These are phyloP conservation scores for Antrodiella citrinella DNA, from an alignment of 768 basidiomycete genomes.

Conservation along the genomic window DNA sequence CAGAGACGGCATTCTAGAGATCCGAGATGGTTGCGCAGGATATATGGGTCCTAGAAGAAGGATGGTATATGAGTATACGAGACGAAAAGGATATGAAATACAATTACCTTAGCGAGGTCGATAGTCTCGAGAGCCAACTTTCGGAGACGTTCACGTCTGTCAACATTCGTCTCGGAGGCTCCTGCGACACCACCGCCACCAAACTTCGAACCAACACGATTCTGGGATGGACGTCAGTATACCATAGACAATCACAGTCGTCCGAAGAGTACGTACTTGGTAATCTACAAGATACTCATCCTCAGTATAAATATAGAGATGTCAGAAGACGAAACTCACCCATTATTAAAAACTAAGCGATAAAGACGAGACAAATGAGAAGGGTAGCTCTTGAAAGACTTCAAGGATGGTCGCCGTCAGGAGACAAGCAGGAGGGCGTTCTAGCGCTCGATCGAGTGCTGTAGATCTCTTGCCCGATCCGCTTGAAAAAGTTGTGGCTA, in stretches of 20 bases:
- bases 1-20: slow-evolving; percentile 98
- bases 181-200: slow-evolving; percentile 95
- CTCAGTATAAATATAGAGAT: neutral
- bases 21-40: slow-evolving; percentile 96
- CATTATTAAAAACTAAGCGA: too few relatives aligned
- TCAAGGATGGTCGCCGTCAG: neutral
- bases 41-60: slow-evolving; percentile 81
- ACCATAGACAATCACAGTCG: too few relatives aligned
- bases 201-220: slow-evolving; percentile 93
- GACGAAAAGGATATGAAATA: slow-evolving; percentile 14
- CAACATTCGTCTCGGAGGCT: slow-evolving; percentile 90
- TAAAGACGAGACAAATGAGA: too few relatives aligned
- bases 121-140: slow-evolving; percentile 97
- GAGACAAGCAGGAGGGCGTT: neutral
- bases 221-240: slow-evolving; percentile 40
- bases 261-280: slow-evolving; percentile 41
- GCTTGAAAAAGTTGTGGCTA: neutral
- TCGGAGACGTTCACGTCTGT: slow-evolving; percentile 86
- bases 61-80: neutral
- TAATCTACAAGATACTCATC: slow-evolving; percentile 44
- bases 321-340: slow-evolving; percentile 16
- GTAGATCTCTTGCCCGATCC: neutral
- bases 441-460: neutral
- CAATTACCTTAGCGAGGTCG: slow-evolving; percentile 94
- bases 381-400: too few relatives aligned